phyloP scores from a whole-genome alignment of 768 basidiomycete species.

The Rhizopogon vinicolor region DNA sequence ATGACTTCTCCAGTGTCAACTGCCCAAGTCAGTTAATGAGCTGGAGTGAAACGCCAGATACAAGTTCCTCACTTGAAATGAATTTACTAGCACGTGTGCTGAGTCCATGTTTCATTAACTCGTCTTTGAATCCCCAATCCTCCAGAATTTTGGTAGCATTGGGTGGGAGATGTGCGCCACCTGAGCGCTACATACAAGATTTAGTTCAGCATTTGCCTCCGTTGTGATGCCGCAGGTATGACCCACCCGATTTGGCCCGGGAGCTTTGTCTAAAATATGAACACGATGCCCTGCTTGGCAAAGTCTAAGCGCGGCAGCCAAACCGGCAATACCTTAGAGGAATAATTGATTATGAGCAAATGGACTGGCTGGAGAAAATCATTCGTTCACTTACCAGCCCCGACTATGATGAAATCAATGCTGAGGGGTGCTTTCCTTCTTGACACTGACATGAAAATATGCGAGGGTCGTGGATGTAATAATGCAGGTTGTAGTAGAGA shows the following conservation, averaged over 20 bases:
- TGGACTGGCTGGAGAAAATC: background rate
- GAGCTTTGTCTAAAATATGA: slow-evolving; percentile 47
- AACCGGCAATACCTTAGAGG: slow-evolving; percentile 41
- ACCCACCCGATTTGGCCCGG: slow-evolving; percentile 38
- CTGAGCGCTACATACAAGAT: slow-evolving; percentile 24
- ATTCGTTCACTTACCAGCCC: slow-evolving; percentile 19
- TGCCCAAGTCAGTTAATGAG: slow-evolving; percentile 15
- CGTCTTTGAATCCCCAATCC: slow-evolving; percentile 51
- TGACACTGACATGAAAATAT: slow-evolving; percentile 3
- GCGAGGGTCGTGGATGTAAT: background rate
- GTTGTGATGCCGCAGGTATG: background rate
- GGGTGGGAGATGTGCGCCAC: slow-evolving; percentile 47
- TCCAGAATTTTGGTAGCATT: slow-evolving; percentile 55
- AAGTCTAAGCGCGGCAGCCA: slow-evolving; percentile 55
- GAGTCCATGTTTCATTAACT: slow-evolving; percentile 32
- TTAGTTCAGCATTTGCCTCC: background rate
- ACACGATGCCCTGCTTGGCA: slow-evolving; percentile 57
- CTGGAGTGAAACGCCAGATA: background rate
- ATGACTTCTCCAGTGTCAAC: slow-evolving; percentile 41
- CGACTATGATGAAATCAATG: slow-evolving; percentile 28
- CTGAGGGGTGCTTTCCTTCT: slow-evolving; percentile 17
- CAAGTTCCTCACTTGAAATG: slow-evolving; percentile 15
- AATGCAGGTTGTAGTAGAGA: background rate
- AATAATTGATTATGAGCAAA: background rate
- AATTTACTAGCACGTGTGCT: slow-evolving; percentile 20